Evolutionary conservation across 1,284 basidiomycete genomes (phyloP), one percentile per base, ranked within the genome.

Genomic region (Entoloma clypeatum): DNA sequence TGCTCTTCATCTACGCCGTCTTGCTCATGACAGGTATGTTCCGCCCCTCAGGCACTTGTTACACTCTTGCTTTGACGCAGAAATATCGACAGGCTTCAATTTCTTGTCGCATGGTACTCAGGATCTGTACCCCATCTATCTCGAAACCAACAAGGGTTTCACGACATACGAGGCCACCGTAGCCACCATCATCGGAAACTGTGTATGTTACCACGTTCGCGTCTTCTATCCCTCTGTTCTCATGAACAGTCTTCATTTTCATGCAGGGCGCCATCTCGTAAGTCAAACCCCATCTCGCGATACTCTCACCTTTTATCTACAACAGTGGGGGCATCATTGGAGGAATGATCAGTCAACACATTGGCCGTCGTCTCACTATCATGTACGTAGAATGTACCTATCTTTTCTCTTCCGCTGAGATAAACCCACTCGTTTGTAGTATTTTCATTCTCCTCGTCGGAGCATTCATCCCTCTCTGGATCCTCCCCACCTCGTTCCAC

Each of bases 181-280:
- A 27, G 89, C 90, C 0, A 96, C 92, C 8, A 98, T 98, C 56
- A 92, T 97, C 52, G 85, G 86, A 18, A 92, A 91, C 61, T 86
- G 80, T 51, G 87, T 81, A 66, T 55, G 71, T 74, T n/a, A n/a
- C n/a, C n/a, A n/a, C n/a, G n/a, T n/a, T n/a, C 38, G 45, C 18
- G 41, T 24, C 25, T 27, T 43, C 23, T 25, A 19, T 43, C 28
- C 13, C 10, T 22, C 13, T 28, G 3, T 18, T 23, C 1, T 18
- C 6, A 9, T 9, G 21, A 7, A 5, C 10, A 32, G 43, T 11
- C 34, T 49, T 47, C n/a, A 50, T 41, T 36, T 16, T 41, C 22
- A 21, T 48, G 48, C 51, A 75, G 87, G 89, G 90, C 48, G 89
- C 87, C 17, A 76, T 92, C 42, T 68, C 69, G 83, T 75, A 69